Conservation (phyloP, 139 green algal species). For the Edaphochlamys debaryana region DNA sequence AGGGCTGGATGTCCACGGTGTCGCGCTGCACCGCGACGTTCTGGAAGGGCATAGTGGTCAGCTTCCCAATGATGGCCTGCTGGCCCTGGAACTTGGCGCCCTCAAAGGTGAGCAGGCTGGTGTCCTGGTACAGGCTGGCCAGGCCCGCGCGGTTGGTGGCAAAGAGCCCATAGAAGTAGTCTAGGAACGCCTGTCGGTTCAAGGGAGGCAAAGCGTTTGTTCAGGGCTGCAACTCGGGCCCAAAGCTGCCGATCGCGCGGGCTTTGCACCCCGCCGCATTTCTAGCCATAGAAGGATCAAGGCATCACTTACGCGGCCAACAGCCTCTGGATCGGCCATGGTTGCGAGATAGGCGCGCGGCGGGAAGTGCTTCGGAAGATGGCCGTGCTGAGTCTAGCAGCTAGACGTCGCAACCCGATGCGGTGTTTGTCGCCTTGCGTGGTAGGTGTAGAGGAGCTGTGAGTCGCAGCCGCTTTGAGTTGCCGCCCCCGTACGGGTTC, state of each 20-base stretch:
- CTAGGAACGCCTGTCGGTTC: constrained; percentile 93
- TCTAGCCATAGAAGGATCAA: no score
- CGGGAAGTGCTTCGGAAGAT: no score
- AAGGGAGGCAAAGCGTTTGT: no score
- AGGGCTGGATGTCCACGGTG: constrained; percentile 89
- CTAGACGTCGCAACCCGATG: no score
- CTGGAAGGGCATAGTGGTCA: constrained; percentile 84
- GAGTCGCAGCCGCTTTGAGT: no score
- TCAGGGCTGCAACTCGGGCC: no score
- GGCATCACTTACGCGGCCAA: constrained; percentile 45
- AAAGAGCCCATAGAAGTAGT: constrained; percentile 97
- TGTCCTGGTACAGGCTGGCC: constrained; percentile 85
- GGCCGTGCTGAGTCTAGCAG: no score
- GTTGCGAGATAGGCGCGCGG: background rate
- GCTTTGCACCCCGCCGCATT: no score
- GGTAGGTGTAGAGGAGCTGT: no score
- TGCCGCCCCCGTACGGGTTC: no score
- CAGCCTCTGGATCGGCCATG: constrained; percentile 53
- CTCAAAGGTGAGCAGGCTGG: constrained; percentile 87
- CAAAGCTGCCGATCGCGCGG: background rate
- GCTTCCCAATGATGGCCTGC: constrained; percentile 79
- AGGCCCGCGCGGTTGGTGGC: constrained; percentile 82
- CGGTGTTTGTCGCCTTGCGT: no score
- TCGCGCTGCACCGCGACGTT: constrained; percentile 76
- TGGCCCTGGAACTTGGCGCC: constrained; percentile 80